Evolutionary conservation across 176 grass and related monocot species (phyloP).

Genomic region (Chrysopogon serrulatus): DNA sequence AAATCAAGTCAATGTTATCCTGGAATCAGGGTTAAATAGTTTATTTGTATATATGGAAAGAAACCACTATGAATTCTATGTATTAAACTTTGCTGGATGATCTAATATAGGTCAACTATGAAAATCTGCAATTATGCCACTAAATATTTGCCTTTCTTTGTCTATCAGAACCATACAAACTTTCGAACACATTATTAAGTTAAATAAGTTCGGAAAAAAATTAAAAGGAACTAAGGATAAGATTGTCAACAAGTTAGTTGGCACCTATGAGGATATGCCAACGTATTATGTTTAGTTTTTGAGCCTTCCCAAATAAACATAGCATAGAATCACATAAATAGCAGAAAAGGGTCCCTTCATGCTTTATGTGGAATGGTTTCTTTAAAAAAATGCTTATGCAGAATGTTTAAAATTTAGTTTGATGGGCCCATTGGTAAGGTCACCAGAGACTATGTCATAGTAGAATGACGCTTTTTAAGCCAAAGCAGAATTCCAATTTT

Average conservation of each 20-base stretch:
- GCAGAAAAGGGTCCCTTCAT: not conserved
- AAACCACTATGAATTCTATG: not conserved
- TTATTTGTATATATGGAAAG: slow-evolving; percentile 25
- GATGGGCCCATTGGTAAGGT: not conserved
- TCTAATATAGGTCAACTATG: not conserved
- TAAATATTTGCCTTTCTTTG: not conserved
- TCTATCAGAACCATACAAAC: not conserved
- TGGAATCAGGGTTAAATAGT: slow-evolving; percentile 66
- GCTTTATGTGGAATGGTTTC: not conserved
- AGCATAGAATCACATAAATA: not conserved
- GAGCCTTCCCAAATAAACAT: not conserved
- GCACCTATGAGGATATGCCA: not conserved
- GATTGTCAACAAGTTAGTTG: not conserved
- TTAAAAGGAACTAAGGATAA: not conserved
- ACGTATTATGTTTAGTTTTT: not conserved
- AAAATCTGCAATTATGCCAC: not conserved
- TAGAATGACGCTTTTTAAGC: not conserved
- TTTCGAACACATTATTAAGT: not conserved
- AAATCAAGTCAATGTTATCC: slow-evolving; percentile 96
- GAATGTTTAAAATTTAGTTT: not conserved
- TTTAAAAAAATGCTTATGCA: not conserved
- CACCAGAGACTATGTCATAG: not conserved
- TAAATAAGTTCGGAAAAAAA: not conserved
- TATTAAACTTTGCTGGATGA: not conserved
- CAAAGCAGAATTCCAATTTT: not conserved